phyloP scores from a whole-genome alignment of 2,329 filamentous ascomycete species.

The Cylindrodendrum hubeiense region DNA sequence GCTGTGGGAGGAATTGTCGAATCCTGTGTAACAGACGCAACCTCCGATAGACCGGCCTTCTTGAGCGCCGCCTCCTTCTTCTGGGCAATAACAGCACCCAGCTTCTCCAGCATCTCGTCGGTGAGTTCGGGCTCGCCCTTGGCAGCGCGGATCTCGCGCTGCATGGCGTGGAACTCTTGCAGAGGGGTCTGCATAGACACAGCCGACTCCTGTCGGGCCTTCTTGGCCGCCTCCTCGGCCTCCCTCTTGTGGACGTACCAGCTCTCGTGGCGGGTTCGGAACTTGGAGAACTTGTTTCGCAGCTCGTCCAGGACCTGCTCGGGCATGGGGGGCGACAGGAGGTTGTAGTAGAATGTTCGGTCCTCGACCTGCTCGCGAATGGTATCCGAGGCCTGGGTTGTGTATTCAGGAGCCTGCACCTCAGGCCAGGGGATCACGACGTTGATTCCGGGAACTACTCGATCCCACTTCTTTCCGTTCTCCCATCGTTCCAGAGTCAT shows the following conservation, averaged over 20 bases:
- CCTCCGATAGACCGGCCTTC: conserved; percentile 53
- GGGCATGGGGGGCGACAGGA: conserved; percentile 84
- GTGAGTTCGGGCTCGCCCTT: conserved; percentile 68
- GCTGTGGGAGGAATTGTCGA: conserved; percentile 35
- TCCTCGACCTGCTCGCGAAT: conserved; percentile 80
- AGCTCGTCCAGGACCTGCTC: conserved; percentile 85
- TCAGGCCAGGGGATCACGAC: conserved; percentile 83
- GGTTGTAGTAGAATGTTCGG: conserved; percentile 80
- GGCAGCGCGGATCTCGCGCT: conserved; percentile 63
- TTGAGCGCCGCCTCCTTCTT: conserved; percentile 60
- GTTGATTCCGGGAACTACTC: conserved; percentile 78
- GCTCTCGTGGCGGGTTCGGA: conserved; percentile 83
- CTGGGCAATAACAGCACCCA: conserved; percentile 71
- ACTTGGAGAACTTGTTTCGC: conserved; percentile 83
- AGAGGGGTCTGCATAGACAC: conserved; percentile 66
- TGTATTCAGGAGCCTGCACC: conserved; percentile 59
- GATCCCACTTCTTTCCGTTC: conserved; percentile 59
- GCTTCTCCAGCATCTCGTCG: conserved; percentile 70
- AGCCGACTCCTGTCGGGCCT: conserved; percentile 47
- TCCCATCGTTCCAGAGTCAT: conserved; percentile 57
- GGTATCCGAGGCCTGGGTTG: conserved; percentile 77
- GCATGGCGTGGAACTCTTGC: conserved; percentile 69
- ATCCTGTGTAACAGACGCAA: conserved; percentile 29
- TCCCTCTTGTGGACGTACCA: conserved; percentile 77
- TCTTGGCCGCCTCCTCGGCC: conserved; percentile 64